Evolutionary conservation across 2,329 filamentous ascomycete genomes (phyloP), one percentile per base, ranked within the genome.

Genomic region (Penicillium sp.): DNA sequence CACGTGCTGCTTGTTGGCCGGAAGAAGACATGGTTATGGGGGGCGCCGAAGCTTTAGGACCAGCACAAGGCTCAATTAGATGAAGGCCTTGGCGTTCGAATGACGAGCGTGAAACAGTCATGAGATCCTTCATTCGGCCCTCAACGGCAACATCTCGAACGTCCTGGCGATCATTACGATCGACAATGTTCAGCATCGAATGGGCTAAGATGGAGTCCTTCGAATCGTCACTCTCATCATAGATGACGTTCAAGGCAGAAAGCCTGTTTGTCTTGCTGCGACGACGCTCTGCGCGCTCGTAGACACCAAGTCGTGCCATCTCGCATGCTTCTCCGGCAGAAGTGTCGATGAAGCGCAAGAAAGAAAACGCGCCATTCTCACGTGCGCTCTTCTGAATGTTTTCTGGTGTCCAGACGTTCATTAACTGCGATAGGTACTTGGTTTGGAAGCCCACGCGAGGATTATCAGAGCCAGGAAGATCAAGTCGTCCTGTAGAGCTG

Each of bases 351-450:
- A 99, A 96, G 5, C 91, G 87, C 56, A 97, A 80, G 86, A 91
- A 99, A 0, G 92, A 93, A 73, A 97, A 97, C 2, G 86, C 82
- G 14, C 85, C 83, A 47, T 82, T 80, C 0, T 82, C 81, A 22
- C 81, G 78, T 11, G 82, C 74, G 61, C 85, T 90, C 45, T 84
- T 77, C 12, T 82, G 81, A 41, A 97, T 83, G 64, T 97, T 85
- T 47, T 93, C 87, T 0, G 90, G 88, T 1, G 86, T 85, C 87
- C 90, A 99, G 50, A 99, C 87, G 68, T 95, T 97, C 86, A 97
- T 87, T 74, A 96, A 77, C 62, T 95, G 87, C 31, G 84, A 77
- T 22, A 97, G 75, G 61, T 88, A 91, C 70, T 88, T 90, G 64
- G 83, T 86, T 56, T 84, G 84, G 83, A 94, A 96, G 3, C 93